Evolutionary conservation across 768 basidiomycete species (phyloP).

Genomic region (Auricularia sp.): DNA sequence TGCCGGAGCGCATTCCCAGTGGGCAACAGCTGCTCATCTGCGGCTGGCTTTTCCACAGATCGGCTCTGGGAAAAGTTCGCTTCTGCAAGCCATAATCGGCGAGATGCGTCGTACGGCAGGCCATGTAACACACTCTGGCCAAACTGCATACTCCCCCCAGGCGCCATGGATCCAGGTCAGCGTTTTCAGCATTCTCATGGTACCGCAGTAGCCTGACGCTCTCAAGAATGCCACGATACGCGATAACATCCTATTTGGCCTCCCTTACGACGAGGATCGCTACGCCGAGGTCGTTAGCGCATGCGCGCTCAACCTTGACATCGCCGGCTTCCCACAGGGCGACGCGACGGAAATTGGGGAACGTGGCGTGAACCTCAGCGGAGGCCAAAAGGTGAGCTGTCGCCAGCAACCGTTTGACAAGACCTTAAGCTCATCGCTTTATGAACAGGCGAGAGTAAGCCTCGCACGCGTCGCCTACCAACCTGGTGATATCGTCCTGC

Average conservation of each 20-base stretch:
- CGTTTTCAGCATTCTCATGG: not conserved
- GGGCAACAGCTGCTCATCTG: no score
- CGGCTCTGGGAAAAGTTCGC: constrained; percentile 50
- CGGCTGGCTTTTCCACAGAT: constrained; percentile 26
- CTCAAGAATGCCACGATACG: constrained; percentile 22
- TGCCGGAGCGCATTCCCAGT: not conserved
- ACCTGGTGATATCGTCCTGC: constrained; percentile 56
- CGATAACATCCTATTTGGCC: constrained; percentile 35
- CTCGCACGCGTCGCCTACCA: constrained; percentile 72
- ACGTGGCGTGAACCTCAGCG: constrained; percentile 53
- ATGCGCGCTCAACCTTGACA: constrained; percentile 61
- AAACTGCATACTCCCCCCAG: constrained; percentile 76
- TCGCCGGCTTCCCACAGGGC: constrained; percentile 62
- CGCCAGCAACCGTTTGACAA: not conserved
- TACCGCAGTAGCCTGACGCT: not conserved
- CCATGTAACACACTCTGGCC: constrained; percentile 59
- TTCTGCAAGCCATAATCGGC: constrained; percentile 17
- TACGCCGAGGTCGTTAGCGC: constrained; percentile 22
- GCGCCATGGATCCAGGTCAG: constrained; percentile 76
- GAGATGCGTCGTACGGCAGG: constrained; percentile 31
- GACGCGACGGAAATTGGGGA: constrained; percentile 84
- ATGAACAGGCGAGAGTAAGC: constrained; percentile 52
- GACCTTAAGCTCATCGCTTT: not conserved
- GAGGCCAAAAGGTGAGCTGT: constrained; percentile 25
- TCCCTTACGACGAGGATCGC: constrained; percentile 23